These are phyloP conservation scores for Coniella vitis DNA, from an alignment of 2,329 filamentous ascomycete species.

Conservation along the genomic window DNA sequence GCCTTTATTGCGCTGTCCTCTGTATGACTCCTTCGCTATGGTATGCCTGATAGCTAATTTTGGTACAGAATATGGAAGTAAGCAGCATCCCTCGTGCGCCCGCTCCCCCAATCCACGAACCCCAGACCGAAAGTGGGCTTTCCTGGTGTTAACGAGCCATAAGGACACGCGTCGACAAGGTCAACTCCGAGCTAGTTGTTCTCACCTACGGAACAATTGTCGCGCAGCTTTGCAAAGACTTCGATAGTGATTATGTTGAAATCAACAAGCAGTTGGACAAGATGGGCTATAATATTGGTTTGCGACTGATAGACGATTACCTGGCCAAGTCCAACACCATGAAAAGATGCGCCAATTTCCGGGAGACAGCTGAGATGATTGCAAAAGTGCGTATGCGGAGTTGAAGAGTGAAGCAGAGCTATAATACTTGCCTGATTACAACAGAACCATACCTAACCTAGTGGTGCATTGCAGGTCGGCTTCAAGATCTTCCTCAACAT, in stretches of 20 bases:
- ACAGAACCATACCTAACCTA: neutral
- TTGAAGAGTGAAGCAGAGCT: conserved; percentile 9
- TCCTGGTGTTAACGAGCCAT: conserved; percentile 17
- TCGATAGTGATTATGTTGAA: conserved; percentile 85
- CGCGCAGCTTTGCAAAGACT: conserved; percentile 92
- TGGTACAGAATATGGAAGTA: conserved; percentile 80
- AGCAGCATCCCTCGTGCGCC: conserved; percentile 29
- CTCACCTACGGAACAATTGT: conserved; percentile 98
- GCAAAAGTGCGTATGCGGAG: conserved; percentile 57
- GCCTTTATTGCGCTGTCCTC: neutral
- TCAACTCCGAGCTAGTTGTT: conserved; percentile 95
- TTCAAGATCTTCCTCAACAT: conserved; percentile 99
- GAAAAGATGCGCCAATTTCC: conserved; percentile 85
- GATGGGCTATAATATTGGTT: conserved; percentile 98
- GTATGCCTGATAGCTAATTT: conserved; percentile 19
- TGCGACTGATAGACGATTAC: conserved; percentile 95
- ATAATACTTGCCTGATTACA: conserved; percentile 13
- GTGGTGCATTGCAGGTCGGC: conserved; percentile 57
- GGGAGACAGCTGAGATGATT: conserved; percentile 95
- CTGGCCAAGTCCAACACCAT: conserved; percentile 88
- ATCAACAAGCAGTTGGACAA: conserved; percentile 98
- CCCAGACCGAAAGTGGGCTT: conserved; percentile 19
- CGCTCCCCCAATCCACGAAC: neutral
- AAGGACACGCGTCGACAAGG: conserved; percentile 92
- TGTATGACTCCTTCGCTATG: neutral